A percentile compares a stretch with the other conserved stretches of the same genome.
phyloP scores from a whole-genome alignment of 306 rosid genomes.

The Corylus americana region DNA sequence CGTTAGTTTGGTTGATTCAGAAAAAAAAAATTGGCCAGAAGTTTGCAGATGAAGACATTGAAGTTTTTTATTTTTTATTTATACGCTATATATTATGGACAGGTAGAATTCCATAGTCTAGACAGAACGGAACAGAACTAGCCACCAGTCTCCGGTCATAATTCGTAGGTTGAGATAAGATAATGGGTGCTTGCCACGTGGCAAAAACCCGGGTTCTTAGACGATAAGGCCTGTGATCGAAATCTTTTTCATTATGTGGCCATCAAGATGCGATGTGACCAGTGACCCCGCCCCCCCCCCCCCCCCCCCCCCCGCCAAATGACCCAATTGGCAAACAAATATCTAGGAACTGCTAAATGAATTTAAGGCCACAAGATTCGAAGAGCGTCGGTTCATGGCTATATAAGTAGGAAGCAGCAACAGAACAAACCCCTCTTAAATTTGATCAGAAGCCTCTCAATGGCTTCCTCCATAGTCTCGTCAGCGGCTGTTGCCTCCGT shows the following conservation, averaged over 20 bases:
- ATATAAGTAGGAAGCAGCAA: neutral
- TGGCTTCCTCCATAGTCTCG: conserved; percentile 50
- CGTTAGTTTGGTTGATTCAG: too few relatives aligned
- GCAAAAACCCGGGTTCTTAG: neutral
- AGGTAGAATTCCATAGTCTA: too few relatives aligned
- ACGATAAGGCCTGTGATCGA: conserved; percentile 12
- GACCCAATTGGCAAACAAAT: neutral
- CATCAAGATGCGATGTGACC: conserved; percentile 16
- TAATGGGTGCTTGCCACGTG: conserved; percentile 29
- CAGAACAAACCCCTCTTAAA: conserved; percentile 12
- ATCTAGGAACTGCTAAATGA: neutral
- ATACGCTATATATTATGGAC: too few relatives aligned
- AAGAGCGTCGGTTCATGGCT: neutral
- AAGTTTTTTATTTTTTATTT: too few relatives aligned
- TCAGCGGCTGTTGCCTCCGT: conserved; percentile 41
- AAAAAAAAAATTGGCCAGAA: too few relatives aligned
- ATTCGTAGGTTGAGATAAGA: conserved; percentile 25
- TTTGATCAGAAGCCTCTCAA: neutral
- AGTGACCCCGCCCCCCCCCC: too few relatives aligned
- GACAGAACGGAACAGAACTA: neutral
- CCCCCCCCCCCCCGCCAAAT: neutral
- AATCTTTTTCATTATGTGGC: conserved; percentile 16
- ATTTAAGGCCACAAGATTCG: conserved; percentile 13
- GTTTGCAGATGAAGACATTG: neutral
- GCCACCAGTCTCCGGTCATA: too few relatives aligned